Conservation (phyloP, 441 rosid species). For the Erodium moschatum region DNA sequence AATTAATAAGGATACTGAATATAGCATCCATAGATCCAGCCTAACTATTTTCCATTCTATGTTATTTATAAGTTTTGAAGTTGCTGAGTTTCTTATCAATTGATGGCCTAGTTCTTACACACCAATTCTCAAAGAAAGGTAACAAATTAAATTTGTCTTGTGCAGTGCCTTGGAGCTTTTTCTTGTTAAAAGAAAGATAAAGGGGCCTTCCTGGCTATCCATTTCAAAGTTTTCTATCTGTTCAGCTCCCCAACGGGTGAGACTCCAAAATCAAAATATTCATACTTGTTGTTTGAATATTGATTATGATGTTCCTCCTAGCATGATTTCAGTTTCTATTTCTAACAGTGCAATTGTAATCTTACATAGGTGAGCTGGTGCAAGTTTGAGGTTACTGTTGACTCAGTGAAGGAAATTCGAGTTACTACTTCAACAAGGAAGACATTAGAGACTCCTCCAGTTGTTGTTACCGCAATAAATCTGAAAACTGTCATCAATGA, state of each 20-base stretch:
- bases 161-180: constrained; percentile 96
- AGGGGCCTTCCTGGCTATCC: constrained; percentile 90
- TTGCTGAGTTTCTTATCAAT: constrained; percentile 1
- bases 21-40: background rate
- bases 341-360: constrained; percentile 22
- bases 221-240: constrained; percentile 61
- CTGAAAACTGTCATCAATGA: constrained; percentile 76
- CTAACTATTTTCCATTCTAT: background rate
- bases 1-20: background rate
- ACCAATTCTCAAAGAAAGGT: background rate
- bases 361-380: constrained; percentile 89
- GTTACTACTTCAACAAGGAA: constrained; percentile 45
- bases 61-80: background rate
- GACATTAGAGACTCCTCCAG: constrained; percentile 57
- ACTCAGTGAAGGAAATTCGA: constrained; percentile 54
- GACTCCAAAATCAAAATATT: constrained; percentile 22
- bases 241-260: constrained; percentile 67
- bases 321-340: constrained; percentile 19
- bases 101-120: background rate
- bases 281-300: constrained; percentile 10
- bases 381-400: constrained; percentile 73
- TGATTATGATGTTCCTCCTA: constrained; percentile 4
- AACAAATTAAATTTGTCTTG: constrained; percentile 16
- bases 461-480: constrained; percentile 81
- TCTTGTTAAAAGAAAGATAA: constrained; percentile 76